Evolutionary conservation across 1,284 basidiomycete genomes (phyloP).

Genomic region (Cryptococcus wingfieldii): DNA sequence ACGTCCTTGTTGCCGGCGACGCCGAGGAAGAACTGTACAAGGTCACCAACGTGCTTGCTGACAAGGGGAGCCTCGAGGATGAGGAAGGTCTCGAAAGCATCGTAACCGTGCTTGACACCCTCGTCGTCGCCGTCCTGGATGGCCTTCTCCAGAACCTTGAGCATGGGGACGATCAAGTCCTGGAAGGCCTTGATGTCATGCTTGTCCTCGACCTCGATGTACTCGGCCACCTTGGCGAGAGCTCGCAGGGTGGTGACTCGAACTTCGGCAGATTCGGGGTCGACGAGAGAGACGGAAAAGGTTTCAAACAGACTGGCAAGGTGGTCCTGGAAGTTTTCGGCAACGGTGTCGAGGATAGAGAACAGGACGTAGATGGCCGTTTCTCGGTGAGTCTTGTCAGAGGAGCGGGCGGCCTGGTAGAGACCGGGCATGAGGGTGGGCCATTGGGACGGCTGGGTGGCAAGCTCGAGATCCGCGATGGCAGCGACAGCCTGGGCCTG

Average conservation of each 20-base stretch:
- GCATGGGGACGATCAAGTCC: constrained; percentile 80
- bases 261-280: constrained; percentile 86
- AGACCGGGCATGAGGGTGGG: constrained; percentile 84
- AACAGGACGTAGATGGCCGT: constrained; percentile 87
- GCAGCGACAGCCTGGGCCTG: constrained; percentile 89
- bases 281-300: constrained; percentile 71
- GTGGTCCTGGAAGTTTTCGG: constrained; percentile 78
- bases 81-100: constrained; percentile 91
- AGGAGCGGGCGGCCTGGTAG: constrained; percentile 69
- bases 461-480: constrained; percentile 86
- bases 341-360: constrained; percentile 86
- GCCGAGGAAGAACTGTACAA: constrained; percentile 83
- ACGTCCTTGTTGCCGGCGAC: constrained; percentile 76
- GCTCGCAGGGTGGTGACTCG: constrained; percentile 86
- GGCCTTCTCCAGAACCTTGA: constrained; percentile 81
- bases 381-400: constrained; percentile 74
- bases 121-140: constrained; percentile 78
- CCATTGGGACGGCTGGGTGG: constrained; percentile 67
- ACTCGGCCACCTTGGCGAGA: constrained; percentile 88
- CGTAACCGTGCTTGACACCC: constrained; percentile 84
- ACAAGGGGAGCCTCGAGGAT: constrained; percentile 92
- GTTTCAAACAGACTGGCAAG: constrained; percentile 75
- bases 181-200: constrained; percentile 86
- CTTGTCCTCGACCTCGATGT: constrained; percentile 85
- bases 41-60: constrained; percentile 78